Percentiles rank a stretch among this genome's conserved stretches.
Evolutionary conservation across 768 basidiomycete genomes (phyloP).

Genomic region (Leucocoprinus birnbaumii): DNA sequence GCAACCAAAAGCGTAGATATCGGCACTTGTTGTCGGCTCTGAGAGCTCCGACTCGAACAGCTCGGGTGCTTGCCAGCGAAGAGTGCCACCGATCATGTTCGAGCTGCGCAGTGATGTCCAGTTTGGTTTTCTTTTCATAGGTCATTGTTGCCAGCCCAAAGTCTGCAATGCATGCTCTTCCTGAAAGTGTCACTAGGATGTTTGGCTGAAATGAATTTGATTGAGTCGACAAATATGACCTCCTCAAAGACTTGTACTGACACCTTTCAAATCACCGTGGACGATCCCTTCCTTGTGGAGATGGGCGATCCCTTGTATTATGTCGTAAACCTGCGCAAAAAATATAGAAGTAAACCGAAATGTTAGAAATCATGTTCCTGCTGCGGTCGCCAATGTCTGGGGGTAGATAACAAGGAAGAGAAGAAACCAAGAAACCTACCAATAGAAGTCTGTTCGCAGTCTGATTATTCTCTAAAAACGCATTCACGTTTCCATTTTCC

Average conservation of each 20-base stretch:
- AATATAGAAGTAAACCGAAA: background rate
- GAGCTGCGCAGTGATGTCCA: constrained; percentile 18
- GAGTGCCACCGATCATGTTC: constrained; percentile 1
- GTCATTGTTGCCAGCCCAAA: constrained; percentile 39
- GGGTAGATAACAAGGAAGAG: too few species aligned
- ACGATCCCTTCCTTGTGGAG: constrained; percentile 30
- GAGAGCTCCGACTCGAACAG: constrained; percentile 8
- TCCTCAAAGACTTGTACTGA: background rate
- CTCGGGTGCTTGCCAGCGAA: constrained; percentile 21
- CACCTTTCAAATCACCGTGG: constrained; percentile 37
- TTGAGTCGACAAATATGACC: background rate
- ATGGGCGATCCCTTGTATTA: constrained; percentile 27
- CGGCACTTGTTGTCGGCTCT: constrained; percentile 11
- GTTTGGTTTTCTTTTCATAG: constrained; percentile 17
- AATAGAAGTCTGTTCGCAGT: constrained; percentile 15
- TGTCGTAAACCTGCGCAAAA: constrained; percentile 23
- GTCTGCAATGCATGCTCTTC: constrained; percentile 46
- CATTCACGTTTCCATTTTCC: constrained; percentile 28
- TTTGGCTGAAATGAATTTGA: constrained; percentile 31
- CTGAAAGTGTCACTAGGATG: constrained; percentile 38
- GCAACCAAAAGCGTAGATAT: constrained; percentile 18
- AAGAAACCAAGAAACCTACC: background rate
- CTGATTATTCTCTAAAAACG: constrained; percentile 19
- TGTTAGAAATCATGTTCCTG: background rate
- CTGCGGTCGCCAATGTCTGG: background rate